Conservation (phyloP, 129 eudicot genomes). For the Gnaphalium uliginosum region DNA sequence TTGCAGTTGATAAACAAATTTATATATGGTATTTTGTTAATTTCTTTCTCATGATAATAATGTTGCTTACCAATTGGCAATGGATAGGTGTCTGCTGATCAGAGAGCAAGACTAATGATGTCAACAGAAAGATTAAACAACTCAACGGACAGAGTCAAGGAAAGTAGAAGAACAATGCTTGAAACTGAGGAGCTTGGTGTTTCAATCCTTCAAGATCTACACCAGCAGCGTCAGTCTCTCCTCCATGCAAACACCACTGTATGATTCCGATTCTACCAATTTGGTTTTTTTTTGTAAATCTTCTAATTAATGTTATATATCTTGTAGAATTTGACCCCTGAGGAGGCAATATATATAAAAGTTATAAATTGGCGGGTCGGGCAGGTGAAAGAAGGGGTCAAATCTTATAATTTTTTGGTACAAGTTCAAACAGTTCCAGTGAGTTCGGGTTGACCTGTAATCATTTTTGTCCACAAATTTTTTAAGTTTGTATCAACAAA, state of each 20-base stretch:
- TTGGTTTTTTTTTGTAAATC: not conserved
- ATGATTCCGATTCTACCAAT: not conserved
- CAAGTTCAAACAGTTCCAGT: not conserved
- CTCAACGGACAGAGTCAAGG: conserved; percentile 55
- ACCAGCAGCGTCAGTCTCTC: conserved; percentile 63
- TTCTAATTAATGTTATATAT: not conserved
- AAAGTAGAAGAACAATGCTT: conserved; percentile 40
- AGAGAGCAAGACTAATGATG: conserved; percentile 52
- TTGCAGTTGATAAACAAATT: no score
- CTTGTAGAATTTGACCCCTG: not conserved
- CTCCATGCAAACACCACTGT: conserved; percentile 35
- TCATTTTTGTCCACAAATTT: not conserved
- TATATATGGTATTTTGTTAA: no score
- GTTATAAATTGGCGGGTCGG: not conserved
- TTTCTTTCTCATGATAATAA: no score
- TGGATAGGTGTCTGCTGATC: conserved; percentile 48
- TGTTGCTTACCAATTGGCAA: no score
- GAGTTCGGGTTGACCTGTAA: not conserved
- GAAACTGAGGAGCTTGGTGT: conserved; percentile 52
- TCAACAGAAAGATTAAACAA: conserved; percentile 58
- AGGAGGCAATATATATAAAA: not conserved
- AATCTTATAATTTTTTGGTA: not conserved
- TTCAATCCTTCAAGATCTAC: conserved; percentile 60
- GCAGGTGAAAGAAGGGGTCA: conserved; percentile 35
- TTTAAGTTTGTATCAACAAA: not conserved